Base-by-base conservation (phyloP, 2,329 filamentous ascomycete genomes). In the Trichoderma harzianum region DNA sequence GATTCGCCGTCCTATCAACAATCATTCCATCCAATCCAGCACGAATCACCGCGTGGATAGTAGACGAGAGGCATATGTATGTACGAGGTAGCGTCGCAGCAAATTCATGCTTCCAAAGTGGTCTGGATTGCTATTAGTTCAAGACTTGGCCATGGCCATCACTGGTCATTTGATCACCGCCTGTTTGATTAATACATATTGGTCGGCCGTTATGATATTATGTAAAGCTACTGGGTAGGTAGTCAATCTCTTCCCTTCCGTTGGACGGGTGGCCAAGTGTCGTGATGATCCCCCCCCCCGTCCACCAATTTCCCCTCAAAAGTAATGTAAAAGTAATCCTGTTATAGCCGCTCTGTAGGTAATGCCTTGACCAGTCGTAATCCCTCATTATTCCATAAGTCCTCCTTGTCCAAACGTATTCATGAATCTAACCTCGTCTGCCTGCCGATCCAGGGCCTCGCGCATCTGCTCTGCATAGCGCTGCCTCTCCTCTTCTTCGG, bases 381-480 rank as follows among this genome's bases (percentile, higher is more conserved):
- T 34, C 28, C 43, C 2, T 21, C 16, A 36, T 71, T 39, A 71
- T 71, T 39, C 62, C 36, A 34, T 28, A 7, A 39, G 53, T 12
- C 21, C 57, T 16, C 58, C 70, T 12, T 63, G 39, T 34, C 71
- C 91, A 76, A 94, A 84, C 30, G 89, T 89, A 74, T 88, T 88
- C 79, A 95, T 88, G 80, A 93, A 94, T 75, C 90, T 86, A 72
- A 92, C 89, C 80, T 96, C 93, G 78, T 94, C 90, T 11, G 93
- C 93, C 81, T 97, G 93, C 74, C 86, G 85, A 82, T 93, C 89
- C 72, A 97, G 82, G 24, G 93, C 93, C 76, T 86, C 84, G 74
- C 93, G 87, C 92, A 97, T 95, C 75, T 84, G 88, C 69, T 88
- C 85, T n/a, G 86, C 85, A 80, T 95, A 95, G 71, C 84, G 80